Conservation (phyloP, 352 stramenopile species). For the Globisporangium middletonii region DNA sequence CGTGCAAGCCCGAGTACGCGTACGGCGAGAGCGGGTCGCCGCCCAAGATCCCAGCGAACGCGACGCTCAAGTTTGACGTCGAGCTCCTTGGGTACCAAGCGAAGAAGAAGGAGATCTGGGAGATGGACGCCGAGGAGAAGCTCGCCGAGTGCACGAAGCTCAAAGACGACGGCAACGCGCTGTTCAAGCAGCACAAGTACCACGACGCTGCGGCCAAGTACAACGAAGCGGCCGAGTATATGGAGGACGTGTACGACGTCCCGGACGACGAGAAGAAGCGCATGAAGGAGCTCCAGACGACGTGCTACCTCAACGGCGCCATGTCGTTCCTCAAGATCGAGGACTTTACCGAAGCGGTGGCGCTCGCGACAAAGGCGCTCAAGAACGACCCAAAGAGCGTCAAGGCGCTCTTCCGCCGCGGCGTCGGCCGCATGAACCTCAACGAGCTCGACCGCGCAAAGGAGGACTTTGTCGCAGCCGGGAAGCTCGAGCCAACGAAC, state of each 20-base stretch:
- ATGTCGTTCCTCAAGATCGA: slow-evolving; percentile 94
- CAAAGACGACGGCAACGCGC: slow-evolving; percentile 88
- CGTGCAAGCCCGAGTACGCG: slow-evolving; percentile 90
- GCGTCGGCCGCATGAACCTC: slow-evolving; percentile 74
- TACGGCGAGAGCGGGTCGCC: slow-evolving; percentile 89
- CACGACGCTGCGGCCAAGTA: slow-evolving; percentile 84
- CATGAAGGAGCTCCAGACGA: slow-evolving; percentile 87
- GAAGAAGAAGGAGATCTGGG: slow-evolving; percentile 94
- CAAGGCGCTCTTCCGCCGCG: slow-evolving; percentile 84
- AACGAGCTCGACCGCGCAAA: slow-evolving; percentile 86
- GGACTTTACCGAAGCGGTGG: slow-evolving; percentile 87
- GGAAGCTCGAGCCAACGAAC: slow-evolving; percentile 77
- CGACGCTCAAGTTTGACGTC: slow-evolving; percentile 95
- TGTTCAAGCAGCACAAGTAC: slow-evolving; percentile 92
- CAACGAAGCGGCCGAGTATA: slow-evolving; percentile 67
- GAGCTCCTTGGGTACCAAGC: slow-evolving; percentile 93
- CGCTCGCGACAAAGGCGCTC: slow-evolving; percentile 68
- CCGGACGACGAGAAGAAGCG: slow-evolving; percentile 77
- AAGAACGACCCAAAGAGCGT: slow-evolving; percentile 79
- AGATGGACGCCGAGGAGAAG: slow-evolving; percentile 84
- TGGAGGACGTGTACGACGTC: slow-evolving; percentile 86
- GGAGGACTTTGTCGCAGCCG: slow-evolving; percentile 80
- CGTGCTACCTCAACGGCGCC: slow-evolving; percentile 90
- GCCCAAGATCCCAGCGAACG: slow-evolving; percentile 93
- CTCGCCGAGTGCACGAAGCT: slow-evolving; percentile 81